phyloP scores from a whole-genome alignment of 495 filamentous ascomycete genomes.

The Aspergillus biplanus region DNA sequence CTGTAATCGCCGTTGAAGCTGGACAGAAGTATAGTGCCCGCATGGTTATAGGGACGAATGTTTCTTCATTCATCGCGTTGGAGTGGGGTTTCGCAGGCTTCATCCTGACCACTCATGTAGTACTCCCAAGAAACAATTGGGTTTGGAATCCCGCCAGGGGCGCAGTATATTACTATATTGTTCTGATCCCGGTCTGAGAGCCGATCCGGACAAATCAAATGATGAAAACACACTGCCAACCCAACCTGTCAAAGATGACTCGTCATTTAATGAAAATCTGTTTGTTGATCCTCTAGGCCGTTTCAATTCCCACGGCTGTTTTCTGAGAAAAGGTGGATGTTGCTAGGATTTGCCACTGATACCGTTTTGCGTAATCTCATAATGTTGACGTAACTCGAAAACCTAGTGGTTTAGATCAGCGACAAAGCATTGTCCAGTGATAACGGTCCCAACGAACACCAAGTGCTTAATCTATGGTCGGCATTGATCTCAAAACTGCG shows the following conservation, averaged over 20 bases:
- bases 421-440: not conserved
- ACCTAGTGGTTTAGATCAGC: constrained; percentile 12
- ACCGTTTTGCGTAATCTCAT: not conserved
- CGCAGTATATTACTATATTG: not conserved
- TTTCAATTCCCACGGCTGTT: no score
- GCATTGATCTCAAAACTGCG: not conserved
- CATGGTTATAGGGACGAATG: constrained; percentile 42
- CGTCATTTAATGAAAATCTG: no score
- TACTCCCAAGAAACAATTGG: not conserved
- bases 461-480: not conserved
- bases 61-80: constrained; percentile 39
- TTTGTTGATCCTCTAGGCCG: no score
- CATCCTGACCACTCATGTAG: constrained; percentile 6
- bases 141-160: not conserved
- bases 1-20: constrained; percentile 26
- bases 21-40: constrained; percentile 44
- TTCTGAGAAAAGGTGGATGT: no score
- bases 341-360: not conserved
- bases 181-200: not conserved
- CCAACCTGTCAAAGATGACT: no score
- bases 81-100: constrained; percentile 30
- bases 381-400: constrained; percentile 23
- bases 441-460: no score
- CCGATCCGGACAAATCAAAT: no score
- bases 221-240: no score